Evolutionary conservation across 2,329 filamentous ascomycete genomes (phyloP), one percentile per base, ranked within the genome.

Genomic region (Metarhizium humberi): DNA sequence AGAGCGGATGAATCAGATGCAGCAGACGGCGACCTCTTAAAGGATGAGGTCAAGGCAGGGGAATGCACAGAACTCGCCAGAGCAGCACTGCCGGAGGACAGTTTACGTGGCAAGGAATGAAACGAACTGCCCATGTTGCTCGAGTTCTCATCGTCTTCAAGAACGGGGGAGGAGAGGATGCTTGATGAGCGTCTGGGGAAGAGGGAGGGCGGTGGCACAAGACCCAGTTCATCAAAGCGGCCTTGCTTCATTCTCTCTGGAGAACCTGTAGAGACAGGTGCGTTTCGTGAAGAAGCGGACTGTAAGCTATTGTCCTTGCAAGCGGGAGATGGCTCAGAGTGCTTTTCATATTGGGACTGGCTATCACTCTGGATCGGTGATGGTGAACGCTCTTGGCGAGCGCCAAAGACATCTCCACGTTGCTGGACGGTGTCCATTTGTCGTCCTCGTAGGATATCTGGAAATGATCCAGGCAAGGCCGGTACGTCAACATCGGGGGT

Each of bases 11-110:
- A 81, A 58, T 96, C 90, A 1, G 92, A 97, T 58, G 85, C 85
- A 42, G 90, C 79, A 0, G 94, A 97, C 2, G 91, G 90, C 1
- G 92, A 95, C 64, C 91, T 81, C 56, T 84, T 81, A 63, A 86
- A 81, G 32, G 82, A 77, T n/a, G 54, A 49, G 16, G 80, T 77
- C 56, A 80, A 71, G 52, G 77, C 79, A 2, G 86, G 85, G 29
- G 87, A 87, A 75, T 50, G 68, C 64, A 60, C 62, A 32, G 69
- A 64, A n/a, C 65, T 69, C 6, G 68, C 75, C 32, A 78, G 71
- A 16, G 76, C 73, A 52, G 75, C 75, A 56, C 78, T 92, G 61
- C 86, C 86, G 16, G 82, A 81, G 1, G 92, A 96, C 51, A 91
- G 74, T 66, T 94, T 94, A 47, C 91, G 82, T n/a, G 81, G 75